Evolutionary conservation across 139 green algal genomes (phyloP).

Genomic region (Chlamydomonas incerta): DNA sequence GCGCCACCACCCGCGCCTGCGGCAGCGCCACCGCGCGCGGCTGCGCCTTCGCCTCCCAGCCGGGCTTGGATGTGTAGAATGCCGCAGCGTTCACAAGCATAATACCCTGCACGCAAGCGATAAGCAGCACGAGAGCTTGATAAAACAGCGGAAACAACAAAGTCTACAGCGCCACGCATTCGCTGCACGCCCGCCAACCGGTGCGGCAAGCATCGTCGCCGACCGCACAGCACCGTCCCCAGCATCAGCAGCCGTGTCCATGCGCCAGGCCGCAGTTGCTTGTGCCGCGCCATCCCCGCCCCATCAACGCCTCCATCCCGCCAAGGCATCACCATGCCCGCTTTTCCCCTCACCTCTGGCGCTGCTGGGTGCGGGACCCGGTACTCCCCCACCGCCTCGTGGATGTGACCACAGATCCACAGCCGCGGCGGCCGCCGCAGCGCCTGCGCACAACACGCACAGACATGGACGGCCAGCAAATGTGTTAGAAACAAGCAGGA

Average conservation of each 20-base stretch:
- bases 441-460: neutral
- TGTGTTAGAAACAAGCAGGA: too few species aligned
- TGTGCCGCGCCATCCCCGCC: too few species aligned
- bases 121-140: too few species aligned
- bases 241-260: too few species aligned
- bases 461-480: neutral
- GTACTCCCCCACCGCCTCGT: slow-evolving; percentile 37
- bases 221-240: too few species aligned
- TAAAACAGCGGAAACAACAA: too few species aligned
- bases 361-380: slow-evolving; percentile 22
- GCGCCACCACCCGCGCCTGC: slow-evolving; percentile 26
- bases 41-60: neutral
- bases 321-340: too few species aligned
- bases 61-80: neutral
- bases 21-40: slow-evolving; percentile 26
- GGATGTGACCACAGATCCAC: slow-evolving; percentile 41
- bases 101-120: neutral
- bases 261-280: too few species aligned
- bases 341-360: neutral
- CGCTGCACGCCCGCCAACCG: too few species aligned
- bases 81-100: slow-evolving; percentile 24
- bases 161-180: too few species aligned
- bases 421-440: slow-evolving; percentile 12
- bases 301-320: too few species aligned
- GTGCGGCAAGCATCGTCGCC: too few species aligned